Conservation (phyloP, 208 protist genomes). For the Acanthamoeba healyi region DNA sequence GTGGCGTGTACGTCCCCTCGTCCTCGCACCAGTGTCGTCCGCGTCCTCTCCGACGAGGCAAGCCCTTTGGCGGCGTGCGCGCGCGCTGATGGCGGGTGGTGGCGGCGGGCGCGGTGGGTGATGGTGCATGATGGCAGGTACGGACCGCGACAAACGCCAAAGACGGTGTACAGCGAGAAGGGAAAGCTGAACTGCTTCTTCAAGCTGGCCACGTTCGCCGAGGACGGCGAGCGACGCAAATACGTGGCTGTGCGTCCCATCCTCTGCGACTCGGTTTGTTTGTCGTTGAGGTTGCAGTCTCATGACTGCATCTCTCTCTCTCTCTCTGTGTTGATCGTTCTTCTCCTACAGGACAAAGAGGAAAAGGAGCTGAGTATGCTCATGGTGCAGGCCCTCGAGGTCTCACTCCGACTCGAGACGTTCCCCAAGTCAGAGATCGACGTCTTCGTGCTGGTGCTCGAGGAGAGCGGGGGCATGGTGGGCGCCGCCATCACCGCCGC, state of each 20-base stretch:
- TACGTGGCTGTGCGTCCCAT: conserved; percentile 18
- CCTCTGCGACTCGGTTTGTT: not conserved
- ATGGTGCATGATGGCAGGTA: conserved; percentile 53
- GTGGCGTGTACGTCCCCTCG: conserved; percentile 74
- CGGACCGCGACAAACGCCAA: conserved; percentile 84
- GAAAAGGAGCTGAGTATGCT: conserved; percentile 70
- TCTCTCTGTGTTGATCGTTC: not conserved
- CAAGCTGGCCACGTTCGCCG: conserved; percentile 85
- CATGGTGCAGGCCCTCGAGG: conserved; percentile 70
- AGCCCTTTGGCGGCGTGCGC: too few relatives aligned
- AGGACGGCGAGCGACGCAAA: conserved; percentile 50
- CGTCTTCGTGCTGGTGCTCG: conserved; percentile 92
- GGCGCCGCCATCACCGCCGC: conserved; percentile 91
- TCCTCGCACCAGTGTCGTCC: not conserved
- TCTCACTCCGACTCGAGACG: conserved; percentile 65
- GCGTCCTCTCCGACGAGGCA: too few relatives aligned
- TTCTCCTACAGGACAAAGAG: conserved; percentile 39
- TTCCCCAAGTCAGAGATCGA: conserved; percentile 90
- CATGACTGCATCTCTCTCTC: not conserved
- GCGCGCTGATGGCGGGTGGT: too few relatives aligned
- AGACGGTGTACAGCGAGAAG: conserved; percentile 86
- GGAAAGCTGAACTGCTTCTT: conserved; percentile 89
- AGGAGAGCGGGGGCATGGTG: conserved; percentile 91
- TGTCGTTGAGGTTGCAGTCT: too few relatives aligned
- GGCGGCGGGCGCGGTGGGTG: not conserved